Evolutionary conservation across 1,139 yeast genomes (phyloP), one percentile per base, ranked within the genome.

Genomic region (Nakaseomyces nivariensis): DNA sequence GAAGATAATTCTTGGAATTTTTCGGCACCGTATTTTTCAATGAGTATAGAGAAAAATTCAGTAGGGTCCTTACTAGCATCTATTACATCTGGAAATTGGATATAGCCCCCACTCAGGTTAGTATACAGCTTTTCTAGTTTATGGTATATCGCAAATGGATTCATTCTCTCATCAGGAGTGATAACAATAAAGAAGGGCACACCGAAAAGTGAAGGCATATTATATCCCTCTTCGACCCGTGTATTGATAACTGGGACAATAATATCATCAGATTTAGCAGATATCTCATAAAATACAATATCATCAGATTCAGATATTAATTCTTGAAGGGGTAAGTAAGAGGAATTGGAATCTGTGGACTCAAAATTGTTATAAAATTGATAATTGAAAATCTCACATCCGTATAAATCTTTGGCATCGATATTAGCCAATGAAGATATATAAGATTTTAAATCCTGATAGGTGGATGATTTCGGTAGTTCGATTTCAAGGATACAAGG

Each of bases 361-460:
- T 82, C 88, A 64, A 82, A 84, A 61, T 84, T 81, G 50, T 75
- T 78, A 69, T 81, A 88, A 53, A 90, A 78, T 53, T 79, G 80
- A 52, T 78, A 73, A 52, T 79, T 80, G 69, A 82, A 88, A 5
- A 88, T 70, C 59, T 92, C 97, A 52, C 80, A 80, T 2, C 85
- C 77, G 52, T 81, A 73, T 47, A 90, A 64, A 43, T 74, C 67
- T 0, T 67, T 56, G 3, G 67, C 56, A 13, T 77, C 71, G 25
- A 80, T 72, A 5, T 68, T 60, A 10, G 82, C 66, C 51, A 79
- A 76, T 5, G 71, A 67, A 1, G 84, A 73, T 49, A 90, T 71
- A 57, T 85, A 85, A 5, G 66, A 63, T 52, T 85, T 75, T 54
- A 90, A 72, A 47, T 85, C 88, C 22, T 72, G 75, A 54, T 81